Percentiles rank a stretch among this genome's conserved stretches.
These are phyloP conservation scores for Strombidium stylifer DNA, from an alignment of 73 alveolate genomes.

Conservation along the genomic window DNA sequence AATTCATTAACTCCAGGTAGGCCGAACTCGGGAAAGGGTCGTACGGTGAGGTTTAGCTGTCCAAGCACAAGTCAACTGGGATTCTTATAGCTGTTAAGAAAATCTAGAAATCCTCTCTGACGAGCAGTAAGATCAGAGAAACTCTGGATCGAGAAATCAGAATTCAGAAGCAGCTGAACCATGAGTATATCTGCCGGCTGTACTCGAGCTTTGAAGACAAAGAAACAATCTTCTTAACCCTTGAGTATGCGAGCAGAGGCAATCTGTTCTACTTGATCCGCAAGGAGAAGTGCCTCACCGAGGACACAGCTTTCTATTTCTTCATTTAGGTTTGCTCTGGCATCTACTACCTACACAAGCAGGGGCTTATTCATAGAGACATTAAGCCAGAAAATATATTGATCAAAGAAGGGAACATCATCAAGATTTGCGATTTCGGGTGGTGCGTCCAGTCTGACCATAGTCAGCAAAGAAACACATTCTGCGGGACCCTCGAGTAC, in stretches of 20 bases:
- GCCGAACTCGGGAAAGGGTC: conserved; percentile 78
- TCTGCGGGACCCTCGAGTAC: conserved; percentile 98
- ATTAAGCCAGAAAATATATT: conserved; percentile 95
- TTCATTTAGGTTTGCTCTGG: conserved; percentile 72
- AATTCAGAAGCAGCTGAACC: conserved; percentile 66
- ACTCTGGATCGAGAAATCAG: conserved; percentile 72
- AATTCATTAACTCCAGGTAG: conserved; percentile 43
- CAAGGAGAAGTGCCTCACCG: conserved; percentile 46
- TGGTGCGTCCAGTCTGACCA: conserved; percentile 80
- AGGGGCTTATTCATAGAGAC: conserved; percentile 78
- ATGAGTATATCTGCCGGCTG: conserved; percentile 81
- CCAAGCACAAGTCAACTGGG: conserved; percentile 56
- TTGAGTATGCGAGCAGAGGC: conserved; percentile 82
- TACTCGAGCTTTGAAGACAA: conserved; percentile 78
- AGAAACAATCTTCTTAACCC: conserved; percentile 52
- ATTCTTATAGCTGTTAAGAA: conserved; percentile 73
- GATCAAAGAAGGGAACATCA: conserved; percentile 69
- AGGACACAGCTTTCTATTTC: conserved; percentile 76
- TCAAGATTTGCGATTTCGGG: conserved; percentile 96
- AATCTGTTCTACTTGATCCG: conserved; percentile 63
- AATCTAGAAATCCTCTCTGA: conserved; percentile 54
- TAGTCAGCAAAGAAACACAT: conserved; percentile 82
- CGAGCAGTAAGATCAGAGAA: conserved; percentile 21
- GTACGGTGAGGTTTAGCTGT: conserved; percentile 78
- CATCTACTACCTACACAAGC: conserved; percentile 68